These are phyloP conservation scores for Agrostemma githago DNA, from an alignment of 148 eudicot species.

Conservation along the genomic window DNA sequence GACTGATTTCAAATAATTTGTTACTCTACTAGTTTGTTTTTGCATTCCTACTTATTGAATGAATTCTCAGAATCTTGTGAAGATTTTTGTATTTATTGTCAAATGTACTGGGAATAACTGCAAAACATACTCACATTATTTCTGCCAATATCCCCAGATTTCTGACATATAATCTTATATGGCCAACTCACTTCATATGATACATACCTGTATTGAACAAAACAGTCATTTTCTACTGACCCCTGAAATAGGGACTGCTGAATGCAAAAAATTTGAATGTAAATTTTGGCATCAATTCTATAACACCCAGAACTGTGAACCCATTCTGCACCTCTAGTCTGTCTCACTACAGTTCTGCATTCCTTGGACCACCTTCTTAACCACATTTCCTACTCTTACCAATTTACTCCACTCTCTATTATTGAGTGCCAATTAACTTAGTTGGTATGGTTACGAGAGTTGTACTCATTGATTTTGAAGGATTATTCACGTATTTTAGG, in stretches of 20 bases:
- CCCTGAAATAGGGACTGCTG: conserved; percentile 6
- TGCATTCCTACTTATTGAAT: background rate
- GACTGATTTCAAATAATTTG: background rate
- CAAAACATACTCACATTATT: conserved; percentile 26
- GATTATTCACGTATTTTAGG: too few relatives aligned
- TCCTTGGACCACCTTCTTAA: conserved; percentile 27
- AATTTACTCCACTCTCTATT: too few relatives aligned
- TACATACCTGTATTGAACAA: conserved; percentile 1
- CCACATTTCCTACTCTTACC: background rate
- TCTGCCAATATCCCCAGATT: conserved; percentile 31
- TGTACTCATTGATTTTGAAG: too few relatives aligned
- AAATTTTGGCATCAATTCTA: background rate
- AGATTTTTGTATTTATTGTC: too few relatives aligned
- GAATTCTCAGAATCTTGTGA: too few relatives aligned
- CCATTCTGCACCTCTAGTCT: background rate
- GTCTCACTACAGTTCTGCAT: conserved; percentile 5
- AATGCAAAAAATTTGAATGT: background rate
- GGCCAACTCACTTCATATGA: conserved; percentile 9
- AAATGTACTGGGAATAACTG: background rate
- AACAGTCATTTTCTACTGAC: conserved; percentile 25
- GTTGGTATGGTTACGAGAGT: too few relatives aligned
- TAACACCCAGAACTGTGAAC: background rate
- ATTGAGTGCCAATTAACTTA: too few relatives aligned
- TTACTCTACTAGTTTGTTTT: background rate
- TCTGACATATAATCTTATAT: conserved; percentile 9